Base-by-base conservation (phyloP, 2,329 filamentous ascomycete genomes). In the Pseudocercospora eumusae region DNA sequence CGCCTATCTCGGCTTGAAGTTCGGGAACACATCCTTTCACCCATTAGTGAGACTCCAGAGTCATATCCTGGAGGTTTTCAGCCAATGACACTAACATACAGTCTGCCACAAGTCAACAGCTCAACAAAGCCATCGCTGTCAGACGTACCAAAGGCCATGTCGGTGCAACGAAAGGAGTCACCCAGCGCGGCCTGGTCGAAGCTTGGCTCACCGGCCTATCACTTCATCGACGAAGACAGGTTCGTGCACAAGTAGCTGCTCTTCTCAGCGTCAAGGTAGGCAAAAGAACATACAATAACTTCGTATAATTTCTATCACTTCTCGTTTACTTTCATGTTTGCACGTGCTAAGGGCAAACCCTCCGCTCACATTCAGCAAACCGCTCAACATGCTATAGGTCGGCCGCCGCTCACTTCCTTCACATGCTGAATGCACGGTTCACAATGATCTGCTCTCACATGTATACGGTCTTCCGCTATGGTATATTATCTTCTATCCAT, bases 11-110 rank as follows among this genome's bases (percentile, higher is more conserved):
- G 33, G 20, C 57, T 63, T 31, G 58, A 60, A 11, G 20, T 18
- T 20, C 21, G 25, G 36, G 61, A 63, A 27, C 61, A 63, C 21
- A 60, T 63, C 33, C 33, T 63, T 8, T 60, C 57, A 1, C 61
- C 61, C 1, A 57, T 63, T 9, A 44, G 45, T 21, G 61, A 60
- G 44, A 59, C 61, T 15, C 23, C 23, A n/a, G 61, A 60, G 18
- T 52, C 52, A 3, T 28, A 28, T 47, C 61, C 61, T 11, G 61
- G 61, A 3, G 61, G 57, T 0, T 63, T 52, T 36, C 47, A 49
- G 49, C 45, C 57, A 5, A 25, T 63, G 40, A 57, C 45, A 23
- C 21, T 63, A 42, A 63, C 61, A 0, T 57, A 63, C 23, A 55
- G 47, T 31, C 47, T 60, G 1, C 61, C 61, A 9, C 20, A 52